These are phyloP conservation scores for Margaritispora aquatica DNA, from an alignment of 495 filamentous ascomycete species.

Conservation along the genomic window DNA sequence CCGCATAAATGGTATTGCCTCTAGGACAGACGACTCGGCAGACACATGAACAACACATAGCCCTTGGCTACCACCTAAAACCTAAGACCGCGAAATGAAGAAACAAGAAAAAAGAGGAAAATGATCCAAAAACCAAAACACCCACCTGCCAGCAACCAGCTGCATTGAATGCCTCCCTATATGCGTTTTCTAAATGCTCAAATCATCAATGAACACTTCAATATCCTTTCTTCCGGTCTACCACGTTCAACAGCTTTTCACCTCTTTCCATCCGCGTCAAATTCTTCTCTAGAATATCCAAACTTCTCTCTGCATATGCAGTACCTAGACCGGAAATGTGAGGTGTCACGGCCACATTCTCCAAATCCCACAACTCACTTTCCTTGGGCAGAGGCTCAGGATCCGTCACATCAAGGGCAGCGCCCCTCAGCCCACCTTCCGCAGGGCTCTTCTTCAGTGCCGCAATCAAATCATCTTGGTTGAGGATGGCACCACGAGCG, in stretches of 20 bases:
- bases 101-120: too few species aligned
- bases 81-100: too few species aligned
- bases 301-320: constrained; percentile 51
- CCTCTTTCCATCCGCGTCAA: constrained; percentile 51
- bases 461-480: constrained; percentile 60
- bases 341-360: constrained; percentile 72
- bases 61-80: too few species aligned
- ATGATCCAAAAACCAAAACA: too few species aligned
- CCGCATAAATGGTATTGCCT: too few species aligned
- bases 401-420: constrained; percentile 81
- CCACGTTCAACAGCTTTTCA: constrained; percentile 58
- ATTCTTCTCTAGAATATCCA: constrained; percentile 58
- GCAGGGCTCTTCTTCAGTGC: constrained; percentile 42
- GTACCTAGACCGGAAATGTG: constrained; percentile 63
- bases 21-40: too few species aligned
- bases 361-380: constrained; percentile 64
- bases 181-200: not conserved
- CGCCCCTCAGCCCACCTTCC: constrained; percentile 53
- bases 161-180: not conserved
- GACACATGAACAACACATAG: too few species aligned
- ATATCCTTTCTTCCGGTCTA: constrained; percentile 58
- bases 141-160: too few species aligned
- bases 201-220: constrained; percentile 20
- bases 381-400: constrained; percentile 73
- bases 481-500: constrained; percentile 62